These are phyloP conservation scores for Nitzschia sp. DNA, from an alignment of 108 stramenopile genomes.

Conservation along the genomic window DNA sequence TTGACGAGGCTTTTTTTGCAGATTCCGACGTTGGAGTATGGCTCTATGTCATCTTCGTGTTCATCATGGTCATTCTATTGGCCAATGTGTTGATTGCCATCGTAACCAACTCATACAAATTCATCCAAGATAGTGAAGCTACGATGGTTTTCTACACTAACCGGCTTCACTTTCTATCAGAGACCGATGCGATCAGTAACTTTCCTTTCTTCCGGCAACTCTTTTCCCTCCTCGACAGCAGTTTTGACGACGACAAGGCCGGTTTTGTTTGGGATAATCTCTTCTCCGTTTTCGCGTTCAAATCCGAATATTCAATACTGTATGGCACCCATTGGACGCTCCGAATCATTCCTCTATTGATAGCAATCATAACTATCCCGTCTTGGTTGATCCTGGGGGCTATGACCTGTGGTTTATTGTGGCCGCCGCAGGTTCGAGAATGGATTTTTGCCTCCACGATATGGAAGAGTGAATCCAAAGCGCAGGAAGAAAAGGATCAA, in stretches of 20 bases:
- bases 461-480: conserved; percentile 35
- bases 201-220: conserved; percentile 18
- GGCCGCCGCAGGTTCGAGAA: conserved; percentile 75
- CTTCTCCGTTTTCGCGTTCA: neutral
- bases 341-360: conserved; percentile 18
- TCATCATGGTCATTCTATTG: conserved; percentile 56
- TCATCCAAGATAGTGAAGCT: conserved; percentile 64
- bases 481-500: conserved; percentile 17
- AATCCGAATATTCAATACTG: no score
- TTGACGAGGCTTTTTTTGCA: conserved; percentile 33
- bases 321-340: neutral
- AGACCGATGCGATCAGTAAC: conserved; percentile 55
- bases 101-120: conserved; percentile 58
- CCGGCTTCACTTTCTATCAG: conserved; percentile 59
- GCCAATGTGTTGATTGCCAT: conserved; percentile 60
- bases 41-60: conserved; percentile 52
- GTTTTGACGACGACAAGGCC: neutral
- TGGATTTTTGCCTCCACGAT: conserved; percentile 35
- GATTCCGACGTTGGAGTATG: conserved; percentile 31
- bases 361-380: conserved; percentile 52
- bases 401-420: conserved; percentile 61
- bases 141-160: conserved; percentile 77
- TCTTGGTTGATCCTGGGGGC: conserved; percentile 61
- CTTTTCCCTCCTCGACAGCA: neutral
- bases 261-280: neutral